Base-by-base conservation (phyloP, 2,329 filamentous ascomycete species). In the Alternaria sp. region DNA sequence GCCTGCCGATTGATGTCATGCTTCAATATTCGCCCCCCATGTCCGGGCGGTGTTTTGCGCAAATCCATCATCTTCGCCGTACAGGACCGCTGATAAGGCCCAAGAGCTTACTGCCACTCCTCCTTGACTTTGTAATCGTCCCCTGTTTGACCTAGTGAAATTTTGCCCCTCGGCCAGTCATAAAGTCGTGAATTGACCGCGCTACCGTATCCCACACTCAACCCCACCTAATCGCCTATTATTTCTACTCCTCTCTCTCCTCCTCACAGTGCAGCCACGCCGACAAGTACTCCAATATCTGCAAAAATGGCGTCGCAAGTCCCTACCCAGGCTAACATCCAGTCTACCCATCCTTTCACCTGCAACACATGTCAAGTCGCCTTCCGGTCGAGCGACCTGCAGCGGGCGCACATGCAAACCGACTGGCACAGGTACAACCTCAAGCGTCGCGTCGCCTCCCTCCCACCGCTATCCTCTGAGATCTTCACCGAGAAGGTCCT, bases 381-480 rank as follows among this genome's bases (percentile, higher is more conserved):
- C 53, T 99, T 98, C 81, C 90, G 94, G 68, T 93, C 92, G 76
- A 93, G 92, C 78, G 94, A 98, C 76, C 86, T 96, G 57, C 95
- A 99, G 82, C 90, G 95, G 78, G 89, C 88, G 38, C 95, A 99
- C 78, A 99, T 99, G 95, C 93, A 95, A 79, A 95, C 91, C 71
- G 95, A 99, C 82, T 99, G 95, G 95, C 94, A 99, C 79, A 90
- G 95, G 67, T 97, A 97, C 81, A 99, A 99, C 79, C 87, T 98
- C 72, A 97, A 98, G 83, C 92, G 95, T 70, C 90, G 94, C 72
- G 91, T 98, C 57, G 93, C 94, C 42, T 92, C 92, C 6, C 85
- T 98, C 6, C 93, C 94, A 30, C 94, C 95, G 4, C 92, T 98
- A 49, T 89, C 93, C 7, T 94, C 94, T 54, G 94, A 98, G 76